Base-by-base conservation (phyloP, 805 yeast species). In the Suhomyces pyralidae region DNA sequence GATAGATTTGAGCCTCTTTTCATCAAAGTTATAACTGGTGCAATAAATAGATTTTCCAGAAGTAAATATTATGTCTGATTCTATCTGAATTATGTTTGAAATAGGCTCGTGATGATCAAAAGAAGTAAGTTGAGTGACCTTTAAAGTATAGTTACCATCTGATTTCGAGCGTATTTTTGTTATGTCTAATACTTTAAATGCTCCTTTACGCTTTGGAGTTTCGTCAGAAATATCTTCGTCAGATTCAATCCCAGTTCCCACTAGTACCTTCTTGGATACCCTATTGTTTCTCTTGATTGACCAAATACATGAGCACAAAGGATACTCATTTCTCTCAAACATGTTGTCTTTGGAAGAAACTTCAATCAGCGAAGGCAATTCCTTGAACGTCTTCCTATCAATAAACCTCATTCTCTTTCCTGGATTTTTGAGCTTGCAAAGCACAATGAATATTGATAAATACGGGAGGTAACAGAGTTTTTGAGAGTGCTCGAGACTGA, bases 171-270 rank as follows among this genome's bases (percentile, higher is more conserved):
- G 55, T 2, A 51, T 17, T 49, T 64, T 67, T 7, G 56, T 38
- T 6, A 74, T 52, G 51, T 75, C 78, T 15, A 75, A 51, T 14
- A 75, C 68, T 50, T 71, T 74, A 48, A 75, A 64, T 1, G 66
- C 51, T 1, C 80, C 79, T 6, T 46, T 46, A 7, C 44, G 45
- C 2, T 34, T 48, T 0, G 17, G 17, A 7, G 24, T 28, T 5
- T 45, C 48, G 19, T 36, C 26, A 9, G 48, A 12, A 26, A 40
- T 48, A 7, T 15, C 30, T 17, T 19, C 42, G 8, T 45, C 46
- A 45, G 48, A 56, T 8, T 57, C 59, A 1, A 55, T 50, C 20
- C 44, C 49, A 6, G 68, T 58, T 1, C 76, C 76, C 30, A 72
- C 54, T n/a, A 75, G 59, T 5, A 75, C 53, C 51, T 74, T 74